These are phyloP conservation scores for Persicaria maculosa DNA, from an alignment of 148 eudicot genomes.

Conservation along the genomic window DNA sequence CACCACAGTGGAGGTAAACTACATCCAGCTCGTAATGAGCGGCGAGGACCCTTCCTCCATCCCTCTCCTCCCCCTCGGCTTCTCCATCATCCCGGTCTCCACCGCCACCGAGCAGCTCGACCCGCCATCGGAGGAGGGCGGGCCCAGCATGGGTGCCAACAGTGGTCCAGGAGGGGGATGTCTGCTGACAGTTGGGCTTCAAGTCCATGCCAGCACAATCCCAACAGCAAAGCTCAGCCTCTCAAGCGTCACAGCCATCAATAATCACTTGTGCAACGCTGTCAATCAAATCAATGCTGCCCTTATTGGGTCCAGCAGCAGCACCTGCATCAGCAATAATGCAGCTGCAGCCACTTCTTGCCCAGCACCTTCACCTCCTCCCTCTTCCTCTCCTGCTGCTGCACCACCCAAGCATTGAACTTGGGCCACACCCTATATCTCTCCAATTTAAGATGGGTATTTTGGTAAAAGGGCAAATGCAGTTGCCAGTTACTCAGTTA, in stretches of 20 bases:
- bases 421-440: background rate
- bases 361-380: background rate
- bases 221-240: slow-evolving; percentile 77
- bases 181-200: slow-evolving; percentile 68
- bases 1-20: slow-evolving; percentile 73
- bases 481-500: background rate
- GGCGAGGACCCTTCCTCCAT: slow-evolving; percentile 80
- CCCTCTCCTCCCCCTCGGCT: slow-evolving; percentile 79
- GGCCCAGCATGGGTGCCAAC: background rate
- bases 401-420: background rate
- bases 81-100: slow-evolving; percentile 47
- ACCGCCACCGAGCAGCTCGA: background rate
- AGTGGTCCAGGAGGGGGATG: slow-evolving; percentile 32
- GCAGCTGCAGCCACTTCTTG: background rate
- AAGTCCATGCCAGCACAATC: slow-evolving; percentile 65
- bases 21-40: slow-evolving; percentile 69
- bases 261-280: slow-evolving; percentile 54
- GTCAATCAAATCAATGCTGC: slow-evolving; percentile 63
- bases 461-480: background rate
- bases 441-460: background rate
- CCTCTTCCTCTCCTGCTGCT: slow-evolving; percentile 2
- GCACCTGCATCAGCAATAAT: background rate
- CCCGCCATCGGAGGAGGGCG: background rate
- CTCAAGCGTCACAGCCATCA: slow-evolving; percentile 62
- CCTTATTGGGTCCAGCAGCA: slow-evolving; percentile 5